Evolutionary conservation across 1,284 basidiomycete genomes (phyloP), one percentile per base, ranked within the genome.

Genomic region (Salmacisia buchloeana): DNA sequence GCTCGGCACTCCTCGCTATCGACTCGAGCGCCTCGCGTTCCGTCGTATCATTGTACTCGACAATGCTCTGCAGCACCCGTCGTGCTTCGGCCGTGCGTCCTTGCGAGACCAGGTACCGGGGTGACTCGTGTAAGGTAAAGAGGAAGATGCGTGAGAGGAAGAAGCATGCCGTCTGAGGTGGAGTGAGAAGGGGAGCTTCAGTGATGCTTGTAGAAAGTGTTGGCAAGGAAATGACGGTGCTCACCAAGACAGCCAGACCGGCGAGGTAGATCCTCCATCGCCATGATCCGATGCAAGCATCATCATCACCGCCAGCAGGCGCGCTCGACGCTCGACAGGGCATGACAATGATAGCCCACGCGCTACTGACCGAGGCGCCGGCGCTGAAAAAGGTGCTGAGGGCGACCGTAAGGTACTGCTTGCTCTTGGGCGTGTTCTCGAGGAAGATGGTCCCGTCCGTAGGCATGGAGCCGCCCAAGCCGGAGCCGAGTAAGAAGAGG

Each of bases 391-490:
- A 98, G 23, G 96, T 86, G 4, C 92, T 94, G n/a, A 97, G 85
- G 0, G 90, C 90, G 0, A 94, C 97, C 57, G 97, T 88, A 36
- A 97, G 86, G 78, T 94, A 94, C 75, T 94, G 88, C 72, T 93
- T 93, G 21, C 86, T 86, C 70, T 89, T 87, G 0, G 94, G 94
- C 82, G 97, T 88, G 74, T 96, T 93, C 79, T 98, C 94, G 3
- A 97, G 84, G 59, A 97, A 86, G 4, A 96, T 86, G 0, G 92
- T 96, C 2, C 94, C 94, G 73, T 97, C 94, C 0, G 93, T 97
- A 0, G 94, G 94, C 92, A 97, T 94, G 45, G 71, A 74, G 0
- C 81, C 81, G 0, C 91, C 92, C 1, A 97, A 90, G 2, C 93
- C 91, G 57, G 89, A 94, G 1, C 94, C 94, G 1, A 98, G 84